Base-by-base conservation (phyloP, 225 moss, liverwort and hornwort species). In the Rhytidiadelphus loreus region DNA sequence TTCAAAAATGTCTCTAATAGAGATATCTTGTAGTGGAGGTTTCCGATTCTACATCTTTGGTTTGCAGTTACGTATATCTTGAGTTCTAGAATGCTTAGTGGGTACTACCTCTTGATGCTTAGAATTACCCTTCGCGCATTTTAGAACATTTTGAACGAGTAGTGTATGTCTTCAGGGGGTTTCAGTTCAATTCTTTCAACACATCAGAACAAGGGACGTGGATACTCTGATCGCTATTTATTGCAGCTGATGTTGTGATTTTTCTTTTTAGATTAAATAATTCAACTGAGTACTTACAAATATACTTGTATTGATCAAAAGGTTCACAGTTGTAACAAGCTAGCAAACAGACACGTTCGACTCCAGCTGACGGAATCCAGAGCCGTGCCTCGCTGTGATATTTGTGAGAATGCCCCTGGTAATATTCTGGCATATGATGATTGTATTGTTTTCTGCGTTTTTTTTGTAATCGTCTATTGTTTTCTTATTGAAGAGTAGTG, bases 331-430 rank as follows among this genome's bases (percentile, higher is more conserved):
- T 98, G 98, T 88, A 98, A 98, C 91, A 98, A 95, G 92, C 87
- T 98, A 69, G 98, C 98, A 53, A 93, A 94, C 92, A 94, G 98
- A 88, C 98, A 98, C 84, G 95, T 98, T 90, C 95, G 98, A 80
- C 92, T 98, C 16, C 94, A 97, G 92, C 92, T 98, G 58, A 93
- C 95, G 80, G 98, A 97, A 91, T 91, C 97, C 21, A 95, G 96
- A 87, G 95, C 97, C 35, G 96, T 97, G 81, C 96, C 98, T 82
- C 96, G 96, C 46, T 98, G 98, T 87, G 98, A 98, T 92, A 98
- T 98, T 75, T 98, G 98, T 89, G 98, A 98, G 89, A 98, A 95
- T 85, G 95, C 97, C 66, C 94, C 97, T 85, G 98, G 98, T 97
- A 90, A 81, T 86, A 57, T 68, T 79, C 77, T 41, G 28, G 76